These are phyloP conservation scores for Ophiosphaerella korrae DNA, from an alignment of 2,329 filamentous ascomycete species.

Conservation along the genomic window DNA sequence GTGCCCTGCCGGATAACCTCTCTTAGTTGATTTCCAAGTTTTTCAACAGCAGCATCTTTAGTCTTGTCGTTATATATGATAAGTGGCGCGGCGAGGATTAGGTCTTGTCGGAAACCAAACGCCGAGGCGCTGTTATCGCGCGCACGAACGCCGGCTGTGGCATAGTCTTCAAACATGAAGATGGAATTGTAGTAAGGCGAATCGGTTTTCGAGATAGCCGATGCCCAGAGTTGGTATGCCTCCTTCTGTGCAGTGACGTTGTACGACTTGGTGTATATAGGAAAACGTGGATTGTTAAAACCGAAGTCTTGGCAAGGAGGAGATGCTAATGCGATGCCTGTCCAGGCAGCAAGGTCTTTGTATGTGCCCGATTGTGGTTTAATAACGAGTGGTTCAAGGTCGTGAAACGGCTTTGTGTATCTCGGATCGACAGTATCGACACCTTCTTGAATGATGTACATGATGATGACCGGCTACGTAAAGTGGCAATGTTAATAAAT, in stretches of 20 bases:
- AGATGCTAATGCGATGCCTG: conserved; percentile 26
- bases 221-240: conserved; percentile 48
- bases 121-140: conserved; percentile 48
- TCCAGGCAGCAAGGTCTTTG: conserved; percentile 28
- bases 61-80: conserved; percentile 23
- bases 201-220: conserved; percentile 35
- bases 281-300: conserved; percentile 31
- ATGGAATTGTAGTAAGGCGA: conserved; percentile 44
- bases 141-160: conserved; percentile 51
- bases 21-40: conserved; percentile 22
- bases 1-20: conserved; percentile 26
- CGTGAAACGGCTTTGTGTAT: conserved; percentile 29
- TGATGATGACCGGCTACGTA: conserved; percentile 11
- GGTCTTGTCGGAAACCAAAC: conserved; percentile 53
- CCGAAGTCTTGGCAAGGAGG: conserved; percentile 34
- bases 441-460: conserved; percentile 35
- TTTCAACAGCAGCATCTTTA: conserved; percentile 13
- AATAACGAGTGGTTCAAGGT: conserved; percentile 17
- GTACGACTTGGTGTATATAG: conserved; percentile 32
- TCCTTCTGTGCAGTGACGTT: conserved; percentile 44
- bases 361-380: conserved; percentile 24
- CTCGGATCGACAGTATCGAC: conserved; percentile 20
- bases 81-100: conserved; percentile 23
- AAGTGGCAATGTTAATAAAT: background rate
- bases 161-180: conserved; percentile 64